phyloP scores from a whole-genome alignment of 1,284 basidiomycete species.

The Ceratorhiza oryzae-sativae region DNA sequence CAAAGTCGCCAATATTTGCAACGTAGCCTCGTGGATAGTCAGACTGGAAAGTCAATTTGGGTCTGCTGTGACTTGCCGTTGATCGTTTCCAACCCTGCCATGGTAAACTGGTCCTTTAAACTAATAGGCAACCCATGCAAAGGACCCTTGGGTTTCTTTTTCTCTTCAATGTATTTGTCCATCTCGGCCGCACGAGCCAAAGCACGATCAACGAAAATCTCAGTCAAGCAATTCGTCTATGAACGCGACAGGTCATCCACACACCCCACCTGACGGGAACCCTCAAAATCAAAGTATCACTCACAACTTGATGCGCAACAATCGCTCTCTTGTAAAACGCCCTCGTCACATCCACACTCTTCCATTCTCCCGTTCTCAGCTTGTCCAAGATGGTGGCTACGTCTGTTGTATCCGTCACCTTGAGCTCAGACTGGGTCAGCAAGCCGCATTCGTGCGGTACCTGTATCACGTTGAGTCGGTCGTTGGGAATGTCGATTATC shows the following conservation, averaged over 20 bases:
- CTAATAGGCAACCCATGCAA: conserved; percentile 49
- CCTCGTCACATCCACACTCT: conserved; percentile 70
- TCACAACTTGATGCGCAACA: conserved; percentile 80
- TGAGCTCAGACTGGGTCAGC: conserved; percentile 65
- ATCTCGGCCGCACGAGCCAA: conserved; percentile 44
- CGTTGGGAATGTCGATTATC: conserved; percentile 57
- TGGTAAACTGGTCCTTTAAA: conserved; percentile 64
- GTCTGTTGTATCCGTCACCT: conserved; percentile 66
- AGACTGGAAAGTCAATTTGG: not conserved
- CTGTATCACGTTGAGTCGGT: conserved; percentile 61
- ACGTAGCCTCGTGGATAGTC: conserved; percentile 62
- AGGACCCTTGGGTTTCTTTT: conserved; percentile 49
- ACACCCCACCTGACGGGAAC: too few relatives aligned
- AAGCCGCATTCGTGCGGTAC: conserved; percentile 67
- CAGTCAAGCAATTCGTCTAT: conserved; percentile 73
- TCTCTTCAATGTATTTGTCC: conserved; percentile 47
- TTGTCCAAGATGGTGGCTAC: conserved; percentile 59
- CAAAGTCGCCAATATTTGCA: conserved; percentile 65
- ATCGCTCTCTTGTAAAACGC: conserved; percentile 83
- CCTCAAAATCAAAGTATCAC: too few relatives aligned
- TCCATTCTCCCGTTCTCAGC: conserved; percentile 61
- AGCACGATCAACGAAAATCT: conserved; percentile 46
- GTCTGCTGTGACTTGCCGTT: conserved; percentile 55
- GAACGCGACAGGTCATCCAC: too few relatives aligned
- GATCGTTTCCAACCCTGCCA: conserved; percentile 65